Evolutionary conservation across 1,284 basidiomycete genomes (phyloP), one percentile per base, ranked within the genome.

Genomic region (Leccinum angustisporum): DNA sequence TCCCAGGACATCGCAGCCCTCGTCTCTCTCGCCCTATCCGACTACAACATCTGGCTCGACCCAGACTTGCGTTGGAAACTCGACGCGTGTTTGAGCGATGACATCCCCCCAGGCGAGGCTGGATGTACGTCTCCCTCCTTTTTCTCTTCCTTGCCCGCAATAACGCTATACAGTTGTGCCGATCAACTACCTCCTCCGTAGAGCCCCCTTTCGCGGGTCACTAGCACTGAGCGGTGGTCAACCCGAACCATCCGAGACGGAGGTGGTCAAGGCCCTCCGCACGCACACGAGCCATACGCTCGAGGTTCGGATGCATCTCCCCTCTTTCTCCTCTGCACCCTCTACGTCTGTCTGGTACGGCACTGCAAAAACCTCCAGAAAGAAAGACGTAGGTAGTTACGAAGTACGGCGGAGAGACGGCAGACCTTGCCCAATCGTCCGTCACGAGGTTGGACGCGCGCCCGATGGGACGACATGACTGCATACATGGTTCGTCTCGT

Each of bases 261-360:
- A 73, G 1, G 76, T 88, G 16, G 81, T 83, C 8, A 87, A 84
- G 66, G 82, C 84, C 0, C 70, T 90, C 13, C 82, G 86, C 18
- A 61, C 75, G 0, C 74, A 81, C 58, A 77, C 79, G 0, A 67
- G 68, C 3, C 77, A 80, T 13, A 48, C 69, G 2, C 72, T 90
- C n/a, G 86, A 91, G 54, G 76, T 86, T 2, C 82, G 86, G 11
- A 81, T 91, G 77, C 77, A 83, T 5, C 78, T 88, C 16, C 75
- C 79, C 0, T 71, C 75, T 75, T 82, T 6, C 75, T 75, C 78
- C 0, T 71, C 21, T 5, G 9, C 74, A 5, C 77, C 80, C 3
- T 74, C 77, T 4, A 70, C 75, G 57, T 76, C 77, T 30, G 71
- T 73, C 33, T 83, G 79, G 78, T 73, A 72, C 56, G 75, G 63